Conservation (phyloP, 768 basidiomycete species). For the Leccinellum rugosiceps region DNA sequence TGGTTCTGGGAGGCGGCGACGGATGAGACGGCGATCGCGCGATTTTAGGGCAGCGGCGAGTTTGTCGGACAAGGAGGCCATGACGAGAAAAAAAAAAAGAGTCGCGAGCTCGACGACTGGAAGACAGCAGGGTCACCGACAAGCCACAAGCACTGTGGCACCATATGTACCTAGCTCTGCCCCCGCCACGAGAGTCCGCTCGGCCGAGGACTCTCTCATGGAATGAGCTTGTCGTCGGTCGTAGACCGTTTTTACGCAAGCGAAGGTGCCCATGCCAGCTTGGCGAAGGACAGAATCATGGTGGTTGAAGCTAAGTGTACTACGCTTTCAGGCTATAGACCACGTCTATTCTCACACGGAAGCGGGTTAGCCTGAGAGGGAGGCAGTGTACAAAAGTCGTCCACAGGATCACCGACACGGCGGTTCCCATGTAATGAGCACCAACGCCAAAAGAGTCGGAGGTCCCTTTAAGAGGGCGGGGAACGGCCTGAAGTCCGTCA, state of each 20-base stretch:
- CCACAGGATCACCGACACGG: too few relatives aligned
- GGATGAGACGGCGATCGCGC: conserved; percentile 62
- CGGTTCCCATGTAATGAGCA: too few relatives aligned
- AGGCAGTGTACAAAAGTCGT: too few relatives aligned
- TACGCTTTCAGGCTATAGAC: too few relatives aligned
- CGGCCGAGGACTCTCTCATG: conserved; percentile 4
- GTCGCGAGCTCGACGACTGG: neutral
- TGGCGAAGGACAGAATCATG: neutral
- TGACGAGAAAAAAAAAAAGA: conserved; percentile 5
- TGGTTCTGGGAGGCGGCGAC: conserved; percentile 65
- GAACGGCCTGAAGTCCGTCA: too few relatives aligned
- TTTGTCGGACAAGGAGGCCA: conserved; percentile 34
- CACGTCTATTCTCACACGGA: neutral
- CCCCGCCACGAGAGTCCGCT: neutral
- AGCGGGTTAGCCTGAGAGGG: too few relatives aligned
- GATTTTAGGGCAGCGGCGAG: conserved; percentile 57
- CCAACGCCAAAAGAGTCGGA: too few relatives aligned
- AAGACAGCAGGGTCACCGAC: neutral
- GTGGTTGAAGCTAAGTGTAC: neutral
- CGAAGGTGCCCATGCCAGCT: neutral
- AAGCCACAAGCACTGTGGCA: neutral
- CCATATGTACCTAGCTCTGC: neutral
- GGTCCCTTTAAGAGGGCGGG: too few relatives aligned
- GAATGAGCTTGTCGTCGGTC: neutral
- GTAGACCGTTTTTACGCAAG: conserved; percentile 11